These are phyloP conservation scores for Ophiosphaerella korrae DNA, from an alignment of 2,329 filamentous ascomycete species.

Conservation along the genomic window DNA sequence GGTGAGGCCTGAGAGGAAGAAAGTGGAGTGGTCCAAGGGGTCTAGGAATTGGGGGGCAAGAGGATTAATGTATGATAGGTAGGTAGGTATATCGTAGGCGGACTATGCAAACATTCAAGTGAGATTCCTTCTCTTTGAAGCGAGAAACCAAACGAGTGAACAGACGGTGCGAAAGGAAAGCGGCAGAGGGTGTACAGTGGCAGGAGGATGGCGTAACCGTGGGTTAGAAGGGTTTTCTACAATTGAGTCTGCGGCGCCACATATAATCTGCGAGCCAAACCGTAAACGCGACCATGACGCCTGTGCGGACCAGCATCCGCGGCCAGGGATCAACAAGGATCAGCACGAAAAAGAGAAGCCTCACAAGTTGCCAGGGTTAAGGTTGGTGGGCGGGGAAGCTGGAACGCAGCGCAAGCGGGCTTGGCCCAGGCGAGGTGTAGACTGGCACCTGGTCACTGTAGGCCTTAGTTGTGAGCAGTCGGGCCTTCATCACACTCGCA, in stretches of 20 bases:
- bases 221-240: slow-evolving; percentile 34
- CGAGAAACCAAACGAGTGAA: slow-evolving; percentile 15
- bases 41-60: too few relatives aligned
- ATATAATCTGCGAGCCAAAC: slow-evolving; percentile 5
- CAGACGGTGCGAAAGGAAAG: slow-evolving; percentile 17
- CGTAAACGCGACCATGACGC: slow-evolving; percentile 22
- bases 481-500: too few relatives aligned
- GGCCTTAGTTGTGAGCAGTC: too few relatives aligned
- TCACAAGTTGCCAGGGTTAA: slow-evolving; percentile 10
- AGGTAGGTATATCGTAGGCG: too few relatives aligned
- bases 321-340: slow-evolving; percentile 9
- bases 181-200: slow-evolving; percentile 15
- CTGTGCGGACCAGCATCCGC: slow-evolving; percentile 11
- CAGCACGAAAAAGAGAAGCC: slow-evolving; percentile 3
- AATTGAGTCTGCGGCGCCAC: slow-evolving; percentile 28
- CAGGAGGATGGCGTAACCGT: slow-evolving; percentile 15
- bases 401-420: slow-evolving; percentile 2
- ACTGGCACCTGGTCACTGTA: too few relatives aligned
- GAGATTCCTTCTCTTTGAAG: not conserved
- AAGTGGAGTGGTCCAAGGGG: too few relatives aligned
- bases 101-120: too few relatives aligned
- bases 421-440: too few relatives aligned
- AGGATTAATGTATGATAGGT: too few relatives aligned
- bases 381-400: slow-evolving; percentile 12
- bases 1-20: too few relatives aligned